Evolutionary conservation across 345 rosid species (phyloP).

Genomic region (Balakata baccata): DNA sequence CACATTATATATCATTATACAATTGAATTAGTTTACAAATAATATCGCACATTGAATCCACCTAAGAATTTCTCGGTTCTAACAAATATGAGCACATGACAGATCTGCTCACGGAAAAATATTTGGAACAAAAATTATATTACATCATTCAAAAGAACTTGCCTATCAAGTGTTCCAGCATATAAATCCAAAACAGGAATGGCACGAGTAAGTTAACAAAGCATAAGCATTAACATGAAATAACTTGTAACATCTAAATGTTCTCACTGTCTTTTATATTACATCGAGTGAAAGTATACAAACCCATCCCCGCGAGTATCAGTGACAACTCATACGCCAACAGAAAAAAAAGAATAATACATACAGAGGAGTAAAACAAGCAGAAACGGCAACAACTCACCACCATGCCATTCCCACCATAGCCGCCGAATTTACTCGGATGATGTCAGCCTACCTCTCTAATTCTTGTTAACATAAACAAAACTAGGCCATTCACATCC

Average conservation of each 20-base stretch:
- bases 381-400: conserved; percentile 21
- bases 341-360: conserved; percentile 36
- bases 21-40: too few species aligned
- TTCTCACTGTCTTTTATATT: conserved; percentile 25
- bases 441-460: conserved; percentile 23
- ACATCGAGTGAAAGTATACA: conserved; percentile 31
- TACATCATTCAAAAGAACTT: neutral
- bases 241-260: conserved; percentile 8
- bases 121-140: neutral
- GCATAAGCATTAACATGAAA: neutral
- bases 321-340: conserved; percentile 22
- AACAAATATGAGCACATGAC: too few species aligned
- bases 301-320: conserved; percentile 16
- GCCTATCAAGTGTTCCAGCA: neutral
- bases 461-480: conserved; percentile 14
- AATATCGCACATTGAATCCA: too few species aligned
- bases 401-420: conserved; percentile 19
- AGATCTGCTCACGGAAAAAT: neutral
- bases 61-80: too few species aligned
- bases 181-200: neutral
- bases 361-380: conserved; percentile 26
- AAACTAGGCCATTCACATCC: conserved; percentile 21
- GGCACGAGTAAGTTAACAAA: too few species aligned
- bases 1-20: neutral
- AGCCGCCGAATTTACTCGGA: conserved; percentile 21